Evolutionary conservation across 257 asterid genomes (phyloP), one percentile per base, ranked within the genome.

Genomic region (Petunia axillaris): DNA sequence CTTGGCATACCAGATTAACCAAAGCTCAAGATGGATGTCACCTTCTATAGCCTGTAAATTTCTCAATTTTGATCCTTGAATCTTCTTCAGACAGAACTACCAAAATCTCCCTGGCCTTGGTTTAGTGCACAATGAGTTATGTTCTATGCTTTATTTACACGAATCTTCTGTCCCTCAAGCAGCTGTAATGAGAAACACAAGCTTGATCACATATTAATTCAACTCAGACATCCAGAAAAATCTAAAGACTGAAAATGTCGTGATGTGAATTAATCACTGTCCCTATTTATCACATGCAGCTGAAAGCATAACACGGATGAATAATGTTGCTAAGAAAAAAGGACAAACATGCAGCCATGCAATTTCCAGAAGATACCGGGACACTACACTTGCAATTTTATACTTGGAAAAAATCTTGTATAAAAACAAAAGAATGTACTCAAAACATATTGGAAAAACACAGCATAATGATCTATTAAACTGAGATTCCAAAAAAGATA

Each of bases 101-200:
- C 50, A 25, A 6, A 70, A 70, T n/a, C 59, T 70, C 76, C 37
- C 13, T 46, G 1, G 14, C 37, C 13, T 15, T 44, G 76, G 9
- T 70, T 35, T 10, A 70, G 14, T 16, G 55, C 59, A 16, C 7
- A 66, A 8, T 46, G 8, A 41, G 57, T 52, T 52, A 10, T 52
- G 57, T 62, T 82, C 85, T 89, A 91, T 16, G 98, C 98, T 85
- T 90, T 94, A 80, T 94, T 93, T 76, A 94, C 97, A 7, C 98
- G 97, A 81, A 94, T 86, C 83, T 91, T 90, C 91, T 93, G 97
- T 53, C 98, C 98, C 76, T 93, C 97, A 63, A 94, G 97, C 76
- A 91, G 85, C 98, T 94, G 97, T 82, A 87, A 39, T 43, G 35
- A 62, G 54, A 14, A 41, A 55, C 57, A 52, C 6, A 76, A 76